These are phyloP conservation scores for Phytopythium sindhum DNA, from an alignment of 352 stramenopile species.

Conservation along the genomic window DNA sequence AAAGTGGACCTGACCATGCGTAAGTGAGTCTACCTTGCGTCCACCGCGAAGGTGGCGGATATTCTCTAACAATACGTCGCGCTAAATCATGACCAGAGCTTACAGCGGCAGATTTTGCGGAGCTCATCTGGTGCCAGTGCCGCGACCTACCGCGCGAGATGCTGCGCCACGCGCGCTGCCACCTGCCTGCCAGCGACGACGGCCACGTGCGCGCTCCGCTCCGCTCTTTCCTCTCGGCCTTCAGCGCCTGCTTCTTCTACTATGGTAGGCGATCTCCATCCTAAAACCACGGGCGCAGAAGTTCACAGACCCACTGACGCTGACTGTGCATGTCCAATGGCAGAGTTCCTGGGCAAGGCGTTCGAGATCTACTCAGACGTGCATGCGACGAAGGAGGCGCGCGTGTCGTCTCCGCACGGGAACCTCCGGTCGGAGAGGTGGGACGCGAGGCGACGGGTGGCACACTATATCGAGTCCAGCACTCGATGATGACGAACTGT, in stretches of 20 bases:
- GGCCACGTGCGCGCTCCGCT: slow-evolving; percentile 22
- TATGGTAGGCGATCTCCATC: slow-evolving; percentile 22
- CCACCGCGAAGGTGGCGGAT: not conserved
- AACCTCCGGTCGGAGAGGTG: slow-evolving; percentile 41
- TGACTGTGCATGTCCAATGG: not conserved
- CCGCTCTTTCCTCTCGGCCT: slow-evolving; percentile 28
- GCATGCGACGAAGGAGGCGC: slow-evolving; percentile 21
- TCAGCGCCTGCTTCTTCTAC: slow-evolving; percentile 48
- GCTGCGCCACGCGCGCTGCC: slow-evolving; percentile 35
- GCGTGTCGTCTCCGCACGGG: slow-evolving; percentile 16
- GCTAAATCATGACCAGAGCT: slow-evolving; percentile 21
- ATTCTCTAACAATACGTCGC: not conserved
- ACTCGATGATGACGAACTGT: not conserved
- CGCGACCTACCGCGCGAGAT: slow-evolving; percentile 39
- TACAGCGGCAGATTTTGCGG: slow-evolving; percentile 50
- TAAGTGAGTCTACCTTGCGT: slow-evolving; percentile 9
- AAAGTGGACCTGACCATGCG: slow-evolving; percentile 37
- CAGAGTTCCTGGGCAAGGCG: slow-evolving; percentile 50
- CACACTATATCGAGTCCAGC: not conserved
- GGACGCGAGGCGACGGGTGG: not conserved
- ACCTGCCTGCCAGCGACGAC: slow-evolving; percentile 35
- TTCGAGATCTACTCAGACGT: slow-evolving; percentile 51
- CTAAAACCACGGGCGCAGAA: too few relatives aligned
- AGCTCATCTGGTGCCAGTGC: slow-evolving; percentile 58
- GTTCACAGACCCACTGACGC: not conserved